A percentile compares a stretch with the other conserved stretches of the same genome.
These are phyloP conservation scores for Primulina eburnea DNA, from an alignment of 257 asterid genomes.

Conservation along the genomic window DNA sequence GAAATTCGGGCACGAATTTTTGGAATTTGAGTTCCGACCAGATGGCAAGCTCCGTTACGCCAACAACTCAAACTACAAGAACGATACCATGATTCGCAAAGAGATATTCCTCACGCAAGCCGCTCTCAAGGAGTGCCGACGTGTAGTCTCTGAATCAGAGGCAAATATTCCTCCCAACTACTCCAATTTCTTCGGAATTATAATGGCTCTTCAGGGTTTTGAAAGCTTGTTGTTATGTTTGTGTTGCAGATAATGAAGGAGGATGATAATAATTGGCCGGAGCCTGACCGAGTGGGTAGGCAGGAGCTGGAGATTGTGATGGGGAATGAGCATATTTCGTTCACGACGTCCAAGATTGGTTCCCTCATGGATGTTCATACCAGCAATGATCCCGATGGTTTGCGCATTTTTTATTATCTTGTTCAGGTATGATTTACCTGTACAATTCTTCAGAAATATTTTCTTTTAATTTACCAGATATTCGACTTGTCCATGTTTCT, in stretches of 20 bases:
- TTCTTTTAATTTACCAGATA: neutral
- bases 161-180: conserved; percentile 16
- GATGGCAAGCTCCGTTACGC: conserved; percentile 97
- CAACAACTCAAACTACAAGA: conserved; percentile 94
- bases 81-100: conserved; percentile 96
- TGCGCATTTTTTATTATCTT: conserved; percentile 87
- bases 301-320: conserved; percentile 99
- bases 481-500: neutral
- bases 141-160: conserved; percentile 85
- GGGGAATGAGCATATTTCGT: conserved; percentile 97
- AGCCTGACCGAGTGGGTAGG: conserved; percentile 98
- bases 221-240: conserved; percentile 8
- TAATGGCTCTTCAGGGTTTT: conserved; percentile 29
- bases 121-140: conserved; percentile 93
- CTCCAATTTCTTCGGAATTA: neutral
- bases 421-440: conserved; percentile 63
- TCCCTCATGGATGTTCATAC: conserved; percentile 95
- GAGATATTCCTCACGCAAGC: conserved; percentile 88
- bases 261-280: conserved; percentile 98
- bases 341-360: conserved; percentile 97
- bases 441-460: neutral
- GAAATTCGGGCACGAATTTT: conserved; percentile 88
- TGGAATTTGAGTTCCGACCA: conserved; percentile 90
- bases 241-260: conserved; percentile 84
- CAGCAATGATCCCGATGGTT: conserved; percentile 94